Conservation (phyloP, 2,329 filamentous ascomycete species). For the Hypoxylon sp. region DNA sequence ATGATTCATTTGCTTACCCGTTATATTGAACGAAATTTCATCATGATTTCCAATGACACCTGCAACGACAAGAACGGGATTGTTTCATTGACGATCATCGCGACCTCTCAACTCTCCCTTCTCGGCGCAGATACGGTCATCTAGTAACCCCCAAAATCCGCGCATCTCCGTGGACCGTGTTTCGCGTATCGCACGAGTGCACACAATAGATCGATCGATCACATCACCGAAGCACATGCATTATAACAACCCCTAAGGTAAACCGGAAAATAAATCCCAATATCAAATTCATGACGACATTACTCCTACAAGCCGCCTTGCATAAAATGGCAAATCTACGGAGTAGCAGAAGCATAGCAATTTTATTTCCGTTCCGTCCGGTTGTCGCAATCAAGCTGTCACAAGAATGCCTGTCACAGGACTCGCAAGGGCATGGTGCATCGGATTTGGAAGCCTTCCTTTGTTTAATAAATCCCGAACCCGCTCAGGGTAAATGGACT, state of each 20-base stretch:
- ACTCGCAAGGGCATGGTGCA: constrained; percentile 13
- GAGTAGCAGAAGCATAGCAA: constrained; percentile 19
- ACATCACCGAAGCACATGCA: constrained; percentile 27
- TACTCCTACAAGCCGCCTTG: constrained; percentile 14
- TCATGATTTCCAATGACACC: constrained; percentile 17
- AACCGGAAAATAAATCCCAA: constrained; percentile 8
- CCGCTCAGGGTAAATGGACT: constrained; percentile 11
- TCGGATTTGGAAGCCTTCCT: constrained; percentile 23
- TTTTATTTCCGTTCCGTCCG: constrained; percentile 4
- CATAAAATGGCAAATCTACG: constrained; percentile 40
- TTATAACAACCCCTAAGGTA: constrained; percentile 13
- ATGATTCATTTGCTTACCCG: constrained; percentile 33
- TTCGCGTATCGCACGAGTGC: constrained; percentile 26
- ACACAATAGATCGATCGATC: constrained; percentile 31
- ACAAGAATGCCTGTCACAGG: constrained; percentile 35
- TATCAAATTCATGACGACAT: constrained; percentile 30
- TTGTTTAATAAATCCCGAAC: constrained; percentile 26
- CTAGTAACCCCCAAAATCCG: constrained; percentile 25
- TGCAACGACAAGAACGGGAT: constrained; percentile 2
- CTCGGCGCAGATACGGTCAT: constrained; percentile 5
- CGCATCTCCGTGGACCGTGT: constrained; percentile 22
- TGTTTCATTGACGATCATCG: constrained; percentile 21
- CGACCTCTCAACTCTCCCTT: constrained; percentile 25
- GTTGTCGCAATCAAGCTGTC: constrained; percentile 22
- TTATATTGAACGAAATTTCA: constrained; percentile 4